Base-by-base conservation (phyloP, 2,329 filamentous ascomycete species). In the Paraphaeosphaeria minitans region DNA sequence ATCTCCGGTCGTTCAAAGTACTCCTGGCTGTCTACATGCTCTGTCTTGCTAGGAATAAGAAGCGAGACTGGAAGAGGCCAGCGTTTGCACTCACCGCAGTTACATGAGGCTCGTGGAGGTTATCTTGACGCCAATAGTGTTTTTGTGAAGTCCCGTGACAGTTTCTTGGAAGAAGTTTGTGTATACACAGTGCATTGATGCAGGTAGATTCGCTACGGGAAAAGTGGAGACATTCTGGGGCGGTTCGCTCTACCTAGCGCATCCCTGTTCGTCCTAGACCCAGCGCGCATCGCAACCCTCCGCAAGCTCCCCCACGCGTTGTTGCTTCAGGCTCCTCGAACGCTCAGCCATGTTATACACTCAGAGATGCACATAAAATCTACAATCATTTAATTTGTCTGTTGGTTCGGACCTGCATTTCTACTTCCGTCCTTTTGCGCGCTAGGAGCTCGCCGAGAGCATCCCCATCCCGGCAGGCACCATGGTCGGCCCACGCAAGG, bases 401-500 rank as follows among this genome's bases (percentile, higher is more conserved):
- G 33, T 55, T 43, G 41, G 24, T 41, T n/a, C 53, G 14, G 13
- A 29, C 31, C 43, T 57, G 4, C 29, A 61, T 19, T 14, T 47
- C 45, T 54, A 31, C 55, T 57, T 55, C 45, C 57, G 9, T 49
- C 12, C 35, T n/a, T 49, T 21, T 7, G 51, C 58, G 58, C 49
- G 33, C 64, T 60, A 66, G 64, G 59, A 64, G 66, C 71, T 60
- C 57, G 51, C 14, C 53, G 35, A 33, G 56, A 64, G 63, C 64
- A 62, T 42, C 24, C 31, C 22, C 13, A 45, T 6, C 29, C 7
- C 57, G 59, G 62, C 64, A 71, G 65, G 62, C 69, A 68, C 65
- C 63, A 78, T 87, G 85, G 82, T 84, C 56, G 83, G 78, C 53
- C 79, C 80, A 59, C 81, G 84, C 63, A 85, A 84, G 75, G 81